Evolutionary conservation across 2,329 filamentous ascomycete species (phyloP), one percentile per base, ranked within the genome.

Genomic region (Sordariomycetes sp.): DNA sequence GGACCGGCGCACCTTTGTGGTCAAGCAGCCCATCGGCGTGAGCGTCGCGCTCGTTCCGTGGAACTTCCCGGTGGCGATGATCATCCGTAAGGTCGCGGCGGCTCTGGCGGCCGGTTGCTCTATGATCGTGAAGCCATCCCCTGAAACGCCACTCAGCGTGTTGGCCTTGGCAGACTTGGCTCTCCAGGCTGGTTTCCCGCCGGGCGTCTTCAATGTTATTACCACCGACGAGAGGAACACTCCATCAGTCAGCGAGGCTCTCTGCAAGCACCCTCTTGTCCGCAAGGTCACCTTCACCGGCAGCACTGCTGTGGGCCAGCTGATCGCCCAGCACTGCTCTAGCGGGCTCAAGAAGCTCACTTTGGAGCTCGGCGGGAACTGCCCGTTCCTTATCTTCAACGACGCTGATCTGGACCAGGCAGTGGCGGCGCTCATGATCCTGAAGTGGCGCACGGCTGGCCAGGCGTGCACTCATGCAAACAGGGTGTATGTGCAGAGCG

Each of bases 401-500:
- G 86, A 89, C 65, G 85, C 86, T n/a, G 77, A 89, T 59, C 62
- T 88, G n/a, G 54, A 97, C 60, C 75, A 78, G 4, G 94, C 94
- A 2, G 90, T 97, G 1, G n/a, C 28, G 88, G 73, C 89, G 76
- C 84, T 0, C 92, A 91, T 28, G 92, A 90, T 54, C 81, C 97
- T 58, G 76, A 86, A 28, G 91, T 85, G 67, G 97, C 60, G 57
- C 54, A 57, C 97, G 72, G 95, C 89, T 0, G 94, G 94, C 37
- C 94, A 99, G 77, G 97, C 94, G 0, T 99, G 94, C 71, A 92
- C 97, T 24, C 92, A 88, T 66, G 89, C 89, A 32, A 95, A 95
- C 75, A 80, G 90, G 34, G 82, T 95, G 62, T 94, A 88, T 70
- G 81, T 95, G 11, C 90, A 95, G 70, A 76, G 79, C 37, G 86